Conservation (phyloP, 768 basidiomycete species). For the Lentinula sp. region DNA sequence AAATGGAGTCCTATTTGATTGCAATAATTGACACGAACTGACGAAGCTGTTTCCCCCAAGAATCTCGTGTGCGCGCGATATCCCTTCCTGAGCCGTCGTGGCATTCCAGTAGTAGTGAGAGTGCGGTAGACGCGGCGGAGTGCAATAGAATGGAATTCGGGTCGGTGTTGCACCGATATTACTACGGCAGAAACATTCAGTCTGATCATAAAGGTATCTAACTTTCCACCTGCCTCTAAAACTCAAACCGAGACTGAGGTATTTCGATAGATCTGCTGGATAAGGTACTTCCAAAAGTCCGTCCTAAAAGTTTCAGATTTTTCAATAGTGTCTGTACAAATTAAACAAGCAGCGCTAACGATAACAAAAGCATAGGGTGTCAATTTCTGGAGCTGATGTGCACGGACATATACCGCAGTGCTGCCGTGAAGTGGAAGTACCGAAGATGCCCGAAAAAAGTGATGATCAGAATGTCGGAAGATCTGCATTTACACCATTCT, state of each 20-base stretch:
- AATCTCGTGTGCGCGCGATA: neutral
- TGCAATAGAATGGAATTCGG: conserved; percentile 4
- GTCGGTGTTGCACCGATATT: conserved; percentile 1
- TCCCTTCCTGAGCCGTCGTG: neutral
- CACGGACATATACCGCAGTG: neutral
- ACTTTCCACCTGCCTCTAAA: conserved; percentile 10
- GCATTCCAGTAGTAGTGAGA: conserved; percentile 7
- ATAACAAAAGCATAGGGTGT: neutral
- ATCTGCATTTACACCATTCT: neutral
- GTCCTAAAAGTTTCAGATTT: neutral
- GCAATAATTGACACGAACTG: neutral
- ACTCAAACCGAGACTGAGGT: conserved; percentile 8
- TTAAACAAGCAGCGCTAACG: neutral
- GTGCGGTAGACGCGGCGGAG: conserved; percentile 1
- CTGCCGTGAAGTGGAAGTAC: neutral
- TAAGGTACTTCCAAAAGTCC: conserved; percentile 14
- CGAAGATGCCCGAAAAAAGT: neutral
- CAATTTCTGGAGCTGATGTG: neutral
- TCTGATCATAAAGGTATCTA: neutral
- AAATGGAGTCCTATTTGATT: neutral
- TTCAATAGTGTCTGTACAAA: neutral
- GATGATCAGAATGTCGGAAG: too few species aligned
- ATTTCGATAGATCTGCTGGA: conserved; percentile 12
- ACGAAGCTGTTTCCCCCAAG: conserved; percentile 8
- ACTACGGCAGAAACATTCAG: neutral